Evolutionary conservation across 2,329 filamentous ascomycete genomes (phyloP).

Genomic region (Trichoderma harzianum): DNA sequence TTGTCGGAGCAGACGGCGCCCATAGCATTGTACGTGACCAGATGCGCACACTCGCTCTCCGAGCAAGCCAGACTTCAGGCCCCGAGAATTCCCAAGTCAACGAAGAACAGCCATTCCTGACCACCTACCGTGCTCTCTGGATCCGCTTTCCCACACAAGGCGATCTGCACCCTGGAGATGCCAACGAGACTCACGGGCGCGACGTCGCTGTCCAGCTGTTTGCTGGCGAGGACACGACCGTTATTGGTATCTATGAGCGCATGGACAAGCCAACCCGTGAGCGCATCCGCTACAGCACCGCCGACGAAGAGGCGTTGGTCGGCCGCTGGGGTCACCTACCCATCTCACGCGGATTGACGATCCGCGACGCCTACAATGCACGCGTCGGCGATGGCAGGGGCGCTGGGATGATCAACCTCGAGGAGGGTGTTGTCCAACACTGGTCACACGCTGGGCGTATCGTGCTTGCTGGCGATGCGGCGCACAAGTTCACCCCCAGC

Average conservation of each 20-base stretch:
- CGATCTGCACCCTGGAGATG: neutral
- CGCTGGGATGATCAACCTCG: conserved; percentile 29
- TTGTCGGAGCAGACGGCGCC: neutral
- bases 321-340: neutral
- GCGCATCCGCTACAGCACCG: neutral
- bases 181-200: neutral
- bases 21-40: neutral
- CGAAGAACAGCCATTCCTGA: neutral
- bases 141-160: neutral
- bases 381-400: neutral
- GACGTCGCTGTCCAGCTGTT: neutral
- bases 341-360: neutral
- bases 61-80: neutral
- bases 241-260: neutral
- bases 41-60: neutral
- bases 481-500: conserved; percentile 35
- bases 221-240: neutral
- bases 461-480: conserved; percentile 33
- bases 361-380: neutral
- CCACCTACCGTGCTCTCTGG: neutral
- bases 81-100: neutral
- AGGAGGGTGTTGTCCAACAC: conserved; percentile 31
- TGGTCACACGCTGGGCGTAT: conserved; percentile 29
- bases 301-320: neutral
- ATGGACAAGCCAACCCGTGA: neutral